Conservation (phyloP, 179 eudicot species). For the Corrigiola litoralis region DNA sequence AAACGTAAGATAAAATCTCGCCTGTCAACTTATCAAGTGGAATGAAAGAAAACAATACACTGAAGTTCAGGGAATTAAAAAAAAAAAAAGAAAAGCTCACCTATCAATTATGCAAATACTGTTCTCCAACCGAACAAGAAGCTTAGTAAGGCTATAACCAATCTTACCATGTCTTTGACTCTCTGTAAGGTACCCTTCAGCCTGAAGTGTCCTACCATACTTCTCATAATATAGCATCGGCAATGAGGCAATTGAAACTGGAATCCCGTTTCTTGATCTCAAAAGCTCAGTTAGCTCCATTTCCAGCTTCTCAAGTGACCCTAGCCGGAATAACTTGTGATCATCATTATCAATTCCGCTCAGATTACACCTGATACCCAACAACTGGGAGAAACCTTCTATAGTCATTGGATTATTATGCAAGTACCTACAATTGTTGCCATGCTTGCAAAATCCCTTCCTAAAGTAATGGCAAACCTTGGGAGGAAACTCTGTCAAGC, state of each 20-base stretch:
- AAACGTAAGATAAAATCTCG: not conserved
- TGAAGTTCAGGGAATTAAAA: not conserved
- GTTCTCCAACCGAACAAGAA: constrained; percentile 68
- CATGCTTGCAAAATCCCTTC: constrained; percentile 84
- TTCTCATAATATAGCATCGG: constrained; percentile 76
- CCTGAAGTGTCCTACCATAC: constrained; percentile 67
- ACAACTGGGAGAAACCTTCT: constrained; percentile 36
- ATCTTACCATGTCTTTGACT: constrained; percentile 88
- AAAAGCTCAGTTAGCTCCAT: constrained; percentile 62
- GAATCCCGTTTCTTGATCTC: constrained; percentile 52
- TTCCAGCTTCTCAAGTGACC: constrained; percentile 62
- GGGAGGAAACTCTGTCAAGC: constrained; percentile 44
- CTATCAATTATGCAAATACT: constrained; percentile 67
- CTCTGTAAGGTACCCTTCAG: constrained; percentile 88
- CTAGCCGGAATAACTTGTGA: constrained; percentile 36
- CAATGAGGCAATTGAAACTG: constrained; percentile 81
- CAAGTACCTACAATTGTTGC: constrained; percentile 54
- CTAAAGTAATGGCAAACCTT: constrained; percentile 67
- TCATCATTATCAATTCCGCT: constrained; percentile 53
- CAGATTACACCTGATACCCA: constrained; percentile 22
- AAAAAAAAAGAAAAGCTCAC: no score
- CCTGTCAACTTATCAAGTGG: no score
- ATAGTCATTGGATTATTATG: no score
- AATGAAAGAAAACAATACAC: no score
- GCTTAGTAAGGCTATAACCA: constrained; percentile 87